Conservation (phyloP, 345 rosid species). For the Heritiera littoralis region DNA sequence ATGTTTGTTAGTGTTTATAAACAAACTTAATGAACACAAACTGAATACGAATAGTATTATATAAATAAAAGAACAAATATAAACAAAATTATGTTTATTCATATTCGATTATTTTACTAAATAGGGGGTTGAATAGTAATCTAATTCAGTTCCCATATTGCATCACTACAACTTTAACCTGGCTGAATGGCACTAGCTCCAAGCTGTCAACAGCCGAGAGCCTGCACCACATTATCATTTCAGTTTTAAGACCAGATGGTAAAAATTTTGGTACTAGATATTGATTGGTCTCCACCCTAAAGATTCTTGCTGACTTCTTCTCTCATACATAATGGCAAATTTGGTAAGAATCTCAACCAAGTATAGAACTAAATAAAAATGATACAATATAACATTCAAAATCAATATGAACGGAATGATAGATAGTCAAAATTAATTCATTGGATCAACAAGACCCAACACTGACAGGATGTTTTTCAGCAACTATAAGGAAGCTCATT, state of each 20-base stretch:
- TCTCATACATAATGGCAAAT: neutral
- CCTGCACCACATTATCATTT: neutral
- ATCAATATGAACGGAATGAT: conserved; percentile 8
- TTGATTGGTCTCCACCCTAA: neutral
- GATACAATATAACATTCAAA: conserved; percentile 11
- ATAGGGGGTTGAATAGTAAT: neutral
- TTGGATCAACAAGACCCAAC: neutral
- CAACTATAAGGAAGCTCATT: conserved; percentile 3
- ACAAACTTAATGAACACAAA: too few relatives aligned
- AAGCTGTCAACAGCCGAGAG: neutral
- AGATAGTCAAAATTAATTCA: conserved; percentile 30
- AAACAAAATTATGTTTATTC: too few relatives aligned
- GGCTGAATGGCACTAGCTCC: neutral
- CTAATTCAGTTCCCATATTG: neutral
- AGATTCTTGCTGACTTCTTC: neutral
- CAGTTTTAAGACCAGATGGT: neutral
- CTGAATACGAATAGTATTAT: too few relatives aligned
- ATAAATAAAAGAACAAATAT: too few relatives aligned
- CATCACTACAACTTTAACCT: neutral
- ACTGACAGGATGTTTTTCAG: neutral
- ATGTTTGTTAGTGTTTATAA: too few relatives aligned
- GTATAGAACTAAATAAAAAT: conserved; percentile 6
- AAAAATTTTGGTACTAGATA: neutral
- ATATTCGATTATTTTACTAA: too few relatives aligned
- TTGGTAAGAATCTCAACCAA: conserved; percentile 7